These are phyloP conservation scores for Mitragyna speciosa DNA, from an alignment of 257 asterid genomes.

Conservation along the genomic window DNA sequence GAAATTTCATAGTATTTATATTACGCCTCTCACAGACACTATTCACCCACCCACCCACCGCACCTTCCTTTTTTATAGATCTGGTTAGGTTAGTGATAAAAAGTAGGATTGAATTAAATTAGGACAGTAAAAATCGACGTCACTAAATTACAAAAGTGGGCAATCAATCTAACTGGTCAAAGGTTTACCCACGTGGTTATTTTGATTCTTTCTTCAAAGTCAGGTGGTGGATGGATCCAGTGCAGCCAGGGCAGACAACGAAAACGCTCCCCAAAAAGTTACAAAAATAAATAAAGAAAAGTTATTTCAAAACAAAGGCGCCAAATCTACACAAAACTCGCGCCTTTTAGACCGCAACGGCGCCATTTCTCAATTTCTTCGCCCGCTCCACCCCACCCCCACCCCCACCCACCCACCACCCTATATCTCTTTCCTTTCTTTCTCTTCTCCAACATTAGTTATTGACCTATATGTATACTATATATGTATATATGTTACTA, in stretches of 20 bases:
- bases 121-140: too few relatives aligned
- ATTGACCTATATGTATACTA: not conserved
- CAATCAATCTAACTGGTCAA: too few relatives aligned
- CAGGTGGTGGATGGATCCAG: too few relatives aligned
- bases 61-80: too few relatives aligned
- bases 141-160: too few relatives aligned
- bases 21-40: too few relatives aligned
- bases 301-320: constrained; percentile 53
- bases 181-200: too few relatives aligned
- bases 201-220: not conserved
- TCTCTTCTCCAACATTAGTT: not conserved
- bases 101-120: too few relatives aligned
- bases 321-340: constrained; percentile 55
- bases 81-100: too few relatives aligned
- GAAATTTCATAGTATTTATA: too few relatives aligned
- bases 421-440: not conserved
- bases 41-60: too few relatives aligned
- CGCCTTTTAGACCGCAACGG: constrained; percentile 44
- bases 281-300: not conserved
- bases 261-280: not conserved
- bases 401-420: constrained; percentile 11
- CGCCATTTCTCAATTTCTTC: constrained; percentile 57
- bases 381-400: not conserved
- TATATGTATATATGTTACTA: not conserved
- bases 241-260: too few relatives aligned